Base-by-base conservation (phyloP, 2,329 filamentous ascomycete species). In the Epichloe aotearoae region DNA sequence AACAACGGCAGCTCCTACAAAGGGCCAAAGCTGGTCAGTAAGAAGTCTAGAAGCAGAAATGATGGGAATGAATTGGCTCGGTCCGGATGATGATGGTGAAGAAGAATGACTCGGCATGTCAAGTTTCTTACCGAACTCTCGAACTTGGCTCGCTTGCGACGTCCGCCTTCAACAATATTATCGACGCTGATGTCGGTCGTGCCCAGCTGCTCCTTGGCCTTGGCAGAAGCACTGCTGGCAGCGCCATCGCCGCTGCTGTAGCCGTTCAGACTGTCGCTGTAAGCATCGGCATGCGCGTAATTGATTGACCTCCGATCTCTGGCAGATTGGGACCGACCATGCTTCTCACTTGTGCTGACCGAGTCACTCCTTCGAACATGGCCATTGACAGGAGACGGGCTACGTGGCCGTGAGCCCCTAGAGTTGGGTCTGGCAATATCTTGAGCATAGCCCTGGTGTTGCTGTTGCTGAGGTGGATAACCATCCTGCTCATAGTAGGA, bases 181-280 rank as follows among this genome's bases (percentile, higher is more conserved):
- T 96, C 90, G 59, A 96, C 81, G 66, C 91, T 97, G 63, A 98
- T 98, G 60, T 98, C 93, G 15, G 93, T 95, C 65, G 88, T 96
- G 46, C 88, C 89, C 61, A 95, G 80, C 57, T 88, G 85, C 61
- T 96, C 90, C 67, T 87, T 89, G 59, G 77, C 80, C 66, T 86
- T 86, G 61, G 86, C 83, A 49, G 67, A 70, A 57, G 85, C 76
- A 50, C 88, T 90, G 57, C 81, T 84, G 54, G 86, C 79, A 30
- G 83, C 87, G 54, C 83, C 85, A 57, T 95, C 89, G 59, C 86
- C 90, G 66, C 90, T 94, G 69, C 88, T 95, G 67, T 93, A 93
- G 54, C 82, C 84, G 59, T 83, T 83, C 57, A 79, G 64, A 58
- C 75, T 80, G 56, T 95, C 88, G 55, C 70, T 74, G 56, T 76